Conservation (phyloP, 805 yeast species). For the Cyberlindnera subsufficiens region DNA sequence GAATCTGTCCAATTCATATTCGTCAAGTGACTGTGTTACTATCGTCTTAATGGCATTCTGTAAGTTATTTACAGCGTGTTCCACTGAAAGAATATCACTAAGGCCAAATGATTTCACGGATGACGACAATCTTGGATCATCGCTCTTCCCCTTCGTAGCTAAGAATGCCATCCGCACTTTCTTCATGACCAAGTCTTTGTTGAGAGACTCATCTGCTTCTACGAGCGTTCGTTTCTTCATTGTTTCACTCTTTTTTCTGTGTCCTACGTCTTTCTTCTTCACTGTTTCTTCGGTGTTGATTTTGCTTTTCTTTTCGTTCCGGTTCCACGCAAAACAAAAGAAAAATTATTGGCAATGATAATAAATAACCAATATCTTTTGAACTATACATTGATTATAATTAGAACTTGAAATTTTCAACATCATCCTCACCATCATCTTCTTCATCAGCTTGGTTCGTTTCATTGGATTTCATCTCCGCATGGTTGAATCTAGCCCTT, state of each 20-base stretch:
- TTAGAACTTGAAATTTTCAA: constrained; percentile 24
- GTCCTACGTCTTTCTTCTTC: neutral
- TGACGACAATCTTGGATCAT: neutral
- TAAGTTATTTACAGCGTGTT: constrained; percentile 46
- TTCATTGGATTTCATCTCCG: neutral
- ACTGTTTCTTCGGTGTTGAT: too few relatives aligned
- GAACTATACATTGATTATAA: neutral
- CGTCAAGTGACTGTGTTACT: constrained; percentile 51
- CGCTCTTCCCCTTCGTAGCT: neutral
- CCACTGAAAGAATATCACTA: constrained; percentile 30
- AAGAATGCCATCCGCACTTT: constrained; percentile 3
- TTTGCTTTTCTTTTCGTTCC: too few relatives aligned
- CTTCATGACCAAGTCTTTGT: constrained; percentile 2
- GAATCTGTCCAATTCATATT: constrained; percentile 32
- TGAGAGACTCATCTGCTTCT: neutral
- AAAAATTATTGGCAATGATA: too few relatives aligned
- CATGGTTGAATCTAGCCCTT: neutral
- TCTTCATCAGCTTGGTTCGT: constrained; percentile 14
- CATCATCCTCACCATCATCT: constrained; percentile 18
- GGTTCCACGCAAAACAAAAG: too few relatives aligned
- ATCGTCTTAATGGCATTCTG: constrained; percentile 48
- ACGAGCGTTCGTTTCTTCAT: constrained; percentile 1
- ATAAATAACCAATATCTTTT: too few relatives aligned
- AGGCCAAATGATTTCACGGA: constrained; percentile 6
- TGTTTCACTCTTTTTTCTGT: too few relatives aligned